Base-by-base conservation (phyloP, 306 rosid species). In the Trichosanthes cucumerina region DNA sequence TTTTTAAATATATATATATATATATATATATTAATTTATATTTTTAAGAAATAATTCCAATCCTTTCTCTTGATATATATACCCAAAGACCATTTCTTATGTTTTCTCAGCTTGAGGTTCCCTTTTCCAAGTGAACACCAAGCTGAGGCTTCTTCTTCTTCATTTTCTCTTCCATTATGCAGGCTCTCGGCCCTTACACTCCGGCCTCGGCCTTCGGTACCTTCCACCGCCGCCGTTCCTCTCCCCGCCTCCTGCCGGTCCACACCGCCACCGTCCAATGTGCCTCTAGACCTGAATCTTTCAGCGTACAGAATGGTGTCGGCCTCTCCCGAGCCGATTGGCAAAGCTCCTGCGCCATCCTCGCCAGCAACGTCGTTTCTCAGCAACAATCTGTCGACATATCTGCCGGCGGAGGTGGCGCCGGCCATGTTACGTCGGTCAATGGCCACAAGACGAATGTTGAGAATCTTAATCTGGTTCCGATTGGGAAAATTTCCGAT, bases 331-430 rank as follows among this genome's bases (percentile, higher is more conserved):
- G 93, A 47, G 75, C 97, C 52, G 98, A 92, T 53, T 95, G 96
- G 97, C 99, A 88, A 79, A 92, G 96, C 86, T 87, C 97, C 52
- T 95, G 97, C 79, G 92, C 99, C 75, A 95, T 95, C 50, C 83
- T 95, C 5, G 77, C 97, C 68, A 86, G 97, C 75, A 95, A 95
- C 24, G 98, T 89, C 0, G 90, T 80, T 26, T 85, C 91, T 2
- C 81, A 90, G n/a, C 83, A 91, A 38, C 85, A 86, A 53, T 77
- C 88, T 5, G 8, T 82, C 0, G 83, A 84, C 0, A 60, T 79
- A 0, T 21, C 56, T 19, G 80, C 53, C 9, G 72, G 56, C 24
- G 87, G 80, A 0, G 83, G 73, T 1, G 46, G 84, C 5, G 87
- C 83, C 3, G 81, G 78, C 39, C 81, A 86, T 6, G 46, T 87